Percentiles rank a stretch among this genome's conserved stretches.
Evolutionary conservation across 305 asterid genomes (phyloP).

Genomic region (Fraxinus platypoda): DNA sequence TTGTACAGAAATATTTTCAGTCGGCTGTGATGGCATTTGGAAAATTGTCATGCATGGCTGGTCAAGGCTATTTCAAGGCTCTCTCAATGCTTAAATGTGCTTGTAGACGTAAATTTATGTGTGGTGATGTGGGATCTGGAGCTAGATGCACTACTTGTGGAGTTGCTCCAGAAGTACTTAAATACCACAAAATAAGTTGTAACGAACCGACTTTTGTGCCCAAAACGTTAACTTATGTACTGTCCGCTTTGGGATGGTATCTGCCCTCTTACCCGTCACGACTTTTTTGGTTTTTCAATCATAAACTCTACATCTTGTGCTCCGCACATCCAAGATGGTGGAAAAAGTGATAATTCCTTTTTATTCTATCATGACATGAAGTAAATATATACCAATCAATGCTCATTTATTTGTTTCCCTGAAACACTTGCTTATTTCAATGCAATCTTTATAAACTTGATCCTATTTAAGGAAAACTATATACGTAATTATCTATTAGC

Average conservation of each 20-base stretch:
- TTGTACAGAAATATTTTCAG: constrained; percentile 23
- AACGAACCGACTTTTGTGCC: too few species aligned
- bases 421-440: not conserved
- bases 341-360: not conserved
- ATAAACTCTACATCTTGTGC: not conserved
- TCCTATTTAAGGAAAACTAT: not conserved
- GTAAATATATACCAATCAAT: too few species aligned
- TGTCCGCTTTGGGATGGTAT: too few species aligned
- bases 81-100: constrained; percentile 7
- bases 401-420: too few species aligned
- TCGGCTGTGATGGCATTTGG: constrained; percentile 23
- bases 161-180: constrained; percentile 24
- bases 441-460: not conserved
- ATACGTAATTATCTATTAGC: not conserved
- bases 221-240: too few species aligned
- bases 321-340: not conserved
- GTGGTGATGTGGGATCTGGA: constrained; percentile 31
- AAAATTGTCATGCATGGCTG: constrained; percentile 21
- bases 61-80: constrained; percentile 23
- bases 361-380: not conserved
- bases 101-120: constrained; percentile 14
- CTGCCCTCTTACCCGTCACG: not conserved
- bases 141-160: constrained; percentile 21
- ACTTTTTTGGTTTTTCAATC: not conserved
- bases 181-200: constrained; percentile 11